Conservation (phyloP, 1,139 yeast genomes). For the Zhuliangozyma parablackwelliae region DNA sequence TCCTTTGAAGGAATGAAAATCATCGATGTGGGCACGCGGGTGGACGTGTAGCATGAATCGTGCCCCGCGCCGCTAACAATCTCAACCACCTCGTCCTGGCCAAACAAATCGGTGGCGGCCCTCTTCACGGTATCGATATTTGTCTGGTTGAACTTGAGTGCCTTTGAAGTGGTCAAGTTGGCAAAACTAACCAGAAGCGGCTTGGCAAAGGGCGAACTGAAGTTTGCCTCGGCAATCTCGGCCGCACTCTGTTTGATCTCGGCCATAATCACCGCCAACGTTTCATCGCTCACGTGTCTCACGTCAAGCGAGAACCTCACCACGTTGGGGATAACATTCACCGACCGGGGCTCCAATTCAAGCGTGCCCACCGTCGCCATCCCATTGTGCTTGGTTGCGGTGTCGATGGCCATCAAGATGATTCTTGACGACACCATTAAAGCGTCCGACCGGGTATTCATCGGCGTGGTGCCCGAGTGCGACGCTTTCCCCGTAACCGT, state of each 20-base stretch:
- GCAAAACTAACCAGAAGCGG: constrained; percentile 33
- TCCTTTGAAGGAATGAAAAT: constrained; percentile 67
- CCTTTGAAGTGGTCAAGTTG: constrained; percentile 45
- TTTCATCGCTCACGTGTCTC: constrained; percentile 51
- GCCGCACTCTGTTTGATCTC: constrained; percentile 36
- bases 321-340: constrained; percentile 62
- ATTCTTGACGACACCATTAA: constrained; percentile 53
- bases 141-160: constrained; percentile 50
- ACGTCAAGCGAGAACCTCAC: constrained; percentile 56
- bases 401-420: constrained; percentile 52
- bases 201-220: constrained; percentile 12
- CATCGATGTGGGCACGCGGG: constrained; percentile 66
- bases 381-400: constrained; percentile 50
- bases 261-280: constrained; percentile 32
- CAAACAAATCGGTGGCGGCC: constrained; percentile 48
- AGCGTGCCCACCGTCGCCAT: constrained; percentile 59
- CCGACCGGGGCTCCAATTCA: constrained; percentile 53
- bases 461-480: constrained; percentile 77
- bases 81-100: constrained; percentile 34
- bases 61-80: constrained; percentile 73
- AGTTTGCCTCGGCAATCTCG: constrained; percentile 11
- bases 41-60: constrained; percentile 59
- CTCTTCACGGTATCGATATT: constrained; percentile 48
- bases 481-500: constrained; percentile 57
- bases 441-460: constrained; percentile 58